A percentile compares a stretch with the other conserved stretches of the same genome.
These are phyloP conservation scores for Saccharomycopsis vini DNA, from an alignment of 805 yeast genomes.

Conservation along the genomic window DNA sequence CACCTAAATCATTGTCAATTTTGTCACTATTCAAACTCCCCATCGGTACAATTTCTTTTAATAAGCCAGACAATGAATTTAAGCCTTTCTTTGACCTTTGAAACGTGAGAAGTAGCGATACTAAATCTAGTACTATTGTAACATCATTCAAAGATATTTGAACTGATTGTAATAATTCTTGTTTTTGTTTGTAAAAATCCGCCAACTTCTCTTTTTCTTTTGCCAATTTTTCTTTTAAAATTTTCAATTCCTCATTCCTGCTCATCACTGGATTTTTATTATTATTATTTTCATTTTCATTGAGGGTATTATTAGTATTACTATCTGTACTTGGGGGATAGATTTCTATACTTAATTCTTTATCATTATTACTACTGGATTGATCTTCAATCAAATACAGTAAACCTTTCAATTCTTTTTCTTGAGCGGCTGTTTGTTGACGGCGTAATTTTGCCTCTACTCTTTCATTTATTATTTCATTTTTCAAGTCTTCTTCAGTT, in stretches of 20 bases:
- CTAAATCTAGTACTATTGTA: slow-evolving; percentile 78
- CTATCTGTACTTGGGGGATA: not conserved
- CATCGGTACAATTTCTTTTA: slow-evolving; percentile 62
- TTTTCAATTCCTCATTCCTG: not conserved
- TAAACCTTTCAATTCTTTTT: slow-evolving; percentile 1
- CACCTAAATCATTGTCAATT: not conserved
- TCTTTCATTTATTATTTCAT: slow-evolving; percentile 11
- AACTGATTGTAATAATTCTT: slow-evolving; percentile 43
- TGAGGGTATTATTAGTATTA: not conserved
- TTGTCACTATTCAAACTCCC: slow-evolving; percentile 55
- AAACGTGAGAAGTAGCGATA: slow-evolving; percentile 72
- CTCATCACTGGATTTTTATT: not conserved
- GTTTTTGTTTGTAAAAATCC: slow-evolving; percentile 39
- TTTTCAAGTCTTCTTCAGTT: slow-evolving; percentile 12
- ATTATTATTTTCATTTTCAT: not conserved
- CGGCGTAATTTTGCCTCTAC: slow-evolving; percentile 1
- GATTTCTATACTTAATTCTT: not conserved
- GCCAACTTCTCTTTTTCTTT: slow-evolving; percentile 21
- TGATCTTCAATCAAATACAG: slow-evolving; percentile 3
- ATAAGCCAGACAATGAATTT: slow-evolving; percentile 79
- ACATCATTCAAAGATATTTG: slow-evolving; percentile 78
- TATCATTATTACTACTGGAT: slow-evolving; percentile 1
- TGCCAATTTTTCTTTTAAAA: slow-evolving; percentile 11
- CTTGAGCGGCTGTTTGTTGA: too few species aligned
- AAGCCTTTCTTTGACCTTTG: slow-evolving; percentile 80